Evolutionary conservation across 23 red algal genomes (phyloP), one percentile per base, ranked within the genome.

Genomic region (Agarophyton chilense): DNA sequence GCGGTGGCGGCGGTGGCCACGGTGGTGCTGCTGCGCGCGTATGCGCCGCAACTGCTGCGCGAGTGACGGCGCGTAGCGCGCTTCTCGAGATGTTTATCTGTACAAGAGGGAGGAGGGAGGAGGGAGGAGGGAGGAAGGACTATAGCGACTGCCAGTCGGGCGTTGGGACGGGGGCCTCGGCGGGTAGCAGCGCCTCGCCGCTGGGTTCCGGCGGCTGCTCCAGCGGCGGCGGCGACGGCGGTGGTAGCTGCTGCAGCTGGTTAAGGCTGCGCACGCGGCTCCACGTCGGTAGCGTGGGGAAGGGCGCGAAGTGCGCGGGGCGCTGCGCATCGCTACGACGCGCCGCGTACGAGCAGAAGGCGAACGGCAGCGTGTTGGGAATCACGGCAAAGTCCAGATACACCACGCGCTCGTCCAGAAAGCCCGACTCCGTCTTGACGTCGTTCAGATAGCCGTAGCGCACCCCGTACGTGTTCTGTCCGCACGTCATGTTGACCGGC

Each of bases 371-470:
- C 4, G 81, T 84, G 81, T 84, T 50, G 1, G 81, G 81, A 28
- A 50, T 50, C 25, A 84, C 81, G 24, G 81, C 81, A 70, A 84
- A 84, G 81, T 84, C 81, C 2, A 84, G 62, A 29, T 84, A 84
- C 35, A 71, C 81, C 11, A 70, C 61, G 12, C 34, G 39, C 1
- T 55, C 57, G 41, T 84, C 81, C 55, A 84, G 61, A 44, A 70
- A 68, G 35, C 81, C 81, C 61, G 60, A 47, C 1, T 34, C 16
- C 57, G 81, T 47, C 33, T 83, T 45, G 60, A 84, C 81, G 61
- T 84, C 81, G 62, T 84, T 84, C 16, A 84, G 63, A 18, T 84
- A 84, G 81, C 57, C 81, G 57, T 67, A 84, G 57, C 60, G 81
- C 22, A 84, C 52, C 36, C 61, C 42, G 39, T 65, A 67, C 21